Evolutionary conservation across 2,329 filamentous ascomycete genomes (phyloP), one percentile per base, ranked within the genome.

Genomic region (Fusarium nygamai): DNA sequence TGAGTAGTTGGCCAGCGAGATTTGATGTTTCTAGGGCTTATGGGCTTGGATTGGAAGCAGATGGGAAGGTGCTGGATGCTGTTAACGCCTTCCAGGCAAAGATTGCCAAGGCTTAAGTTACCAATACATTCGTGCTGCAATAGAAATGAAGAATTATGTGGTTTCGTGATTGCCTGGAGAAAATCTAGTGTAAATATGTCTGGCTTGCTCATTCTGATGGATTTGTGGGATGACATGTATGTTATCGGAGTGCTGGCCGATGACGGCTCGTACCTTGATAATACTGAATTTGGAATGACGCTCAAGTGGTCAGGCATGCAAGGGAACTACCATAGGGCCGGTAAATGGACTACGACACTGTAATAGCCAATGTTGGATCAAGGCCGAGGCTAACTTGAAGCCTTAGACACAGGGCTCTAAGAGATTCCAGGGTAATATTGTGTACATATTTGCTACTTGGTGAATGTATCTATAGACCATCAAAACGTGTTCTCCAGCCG

Each of bases 11-110:
- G 88, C 87, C 88, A 12, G 82, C 86, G 8, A 80, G 81, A 29
- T 87, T 89, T 64, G 84, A 88, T 64, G 85, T 83, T 8, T 79
- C 82, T 2, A 86, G 87, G 66, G 91, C 91, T 19, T 83, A 85
- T 67, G 80, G 82, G 5, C 78, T 93, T 58, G 89, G 88, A 0
- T 85, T 90, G 58, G 79, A 82, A 50, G 81, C 83, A 1, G 88
- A 90, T 78, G 83, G 84, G 7, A 57, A 73, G 4, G 69, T 83
- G 6, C 31, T 77, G 5, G 78, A 82, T 54, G 80, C 81, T 8
- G 77, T 83, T 0, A 72, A 72, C 38, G 79, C 75, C 0, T 80
- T 80, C 43, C 51, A 75, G 0, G 46, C 58, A 8, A 68, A 54
- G 11, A 29, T 76, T 8, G 0, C 10, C 3, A 58, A 64, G 33